These are phyloP conservation scores for Metschnikowia noctiluminum DNA, from an alignment of 805 yeast genomes.

Conservation along the genomic window DNA sequence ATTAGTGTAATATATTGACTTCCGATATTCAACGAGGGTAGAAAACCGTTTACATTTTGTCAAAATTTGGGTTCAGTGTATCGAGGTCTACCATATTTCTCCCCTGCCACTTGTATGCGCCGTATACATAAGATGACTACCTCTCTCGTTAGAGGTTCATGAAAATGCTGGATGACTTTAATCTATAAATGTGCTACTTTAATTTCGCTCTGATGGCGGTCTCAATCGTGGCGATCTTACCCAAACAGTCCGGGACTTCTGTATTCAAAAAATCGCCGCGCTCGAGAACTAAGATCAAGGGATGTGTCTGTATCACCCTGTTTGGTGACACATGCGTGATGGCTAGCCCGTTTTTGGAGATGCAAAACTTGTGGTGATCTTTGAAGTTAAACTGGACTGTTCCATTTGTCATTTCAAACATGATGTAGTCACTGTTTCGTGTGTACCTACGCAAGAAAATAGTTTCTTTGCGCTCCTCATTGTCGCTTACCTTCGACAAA, in stretches of 20 bases:
- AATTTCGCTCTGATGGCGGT: conserved; percentile 48
- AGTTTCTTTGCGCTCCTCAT: conserved; percentile 58
- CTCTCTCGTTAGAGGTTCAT: too few relatives aligned
- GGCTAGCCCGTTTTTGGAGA: conserved; percentile 71
- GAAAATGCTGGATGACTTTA: neutral
- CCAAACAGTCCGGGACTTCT: conserved; percentile 42
- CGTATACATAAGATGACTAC: neutral
- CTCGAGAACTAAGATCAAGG: conserved; percentile 43
- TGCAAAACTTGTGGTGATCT: conserved; percentile 86
- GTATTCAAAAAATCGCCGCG: conserved; percentile 41
- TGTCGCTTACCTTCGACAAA: conserved; percentile 73
- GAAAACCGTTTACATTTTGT: too few relatives aligned
- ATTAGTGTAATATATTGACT: too few relatives aligned
- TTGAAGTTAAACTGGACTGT: conserved; percentile 91
- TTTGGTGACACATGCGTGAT: conserved; percentile 81
- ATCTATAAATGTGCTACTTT: conserved; percentile 5
- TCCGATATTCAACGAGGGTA: too few relatives aligned
- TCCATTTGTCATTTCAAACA: conserved; percentile 93
- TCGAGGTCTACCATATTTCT: too few relatives aligned
- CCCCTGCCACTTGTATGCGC: neutral
- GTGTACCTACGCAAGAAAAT: conserved; percentile 81
- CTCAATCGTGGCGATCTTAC: conserved; percentile 48
- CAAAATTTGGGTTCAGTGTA: too few relatives aligned
- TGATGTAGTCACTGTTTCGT: conserved; percentile 73
- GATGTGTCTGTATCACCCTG: conserved; percentile 66